Evolutionary conservation across 2,329 filamentous ascomycete genomes (phyloP), one percentile per base, ranked within the genome.

Genomic region (Ambrosiella xylebori): DNA sequence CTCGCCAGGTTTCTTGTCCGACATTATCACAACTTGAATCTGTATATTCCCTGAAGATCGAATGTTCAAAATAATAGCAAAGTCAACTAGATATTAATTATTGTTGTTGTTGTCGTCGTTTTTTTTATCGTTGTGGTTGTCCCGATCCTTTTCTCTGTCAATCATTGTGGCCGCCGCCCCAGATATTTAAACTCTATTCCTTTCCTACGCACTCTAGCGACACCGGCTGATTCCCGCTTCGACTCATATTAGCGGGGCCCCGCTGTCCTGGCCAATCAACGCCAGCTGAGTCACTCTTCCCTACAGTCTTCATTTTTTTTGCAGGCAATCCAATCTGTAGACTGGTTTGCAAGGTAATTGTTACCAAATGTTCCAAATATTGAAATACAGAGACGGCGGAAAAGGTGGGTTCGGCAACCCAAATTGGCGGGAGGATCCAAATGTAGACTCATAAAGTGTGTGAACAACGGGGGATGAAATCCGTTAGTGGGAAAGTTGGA

Each of bases 1-100:
- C 58, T 64, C 63, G 57, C 64, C 63, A 13, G 65, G 64, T 61
- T 68, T 68, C 36, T 65, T 64, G 40, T 63, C 64, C 54, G 65
- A 65, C 66, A 68, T 68, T 40, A 54, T 65, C 19, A 27, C 19
- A 27, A 3, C 19, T 27, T 27, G 19, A 27, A 57, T 52, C 35
- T 54, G n/a, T 47, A 47, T 47, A 11, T 47, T 27, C 19, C 3
- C 19, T 27, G 19, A 27, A 27, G 19, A 27, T 27, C 19, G 19
- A 27, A 27, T 27, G 3, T 27, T 27, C 19, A 27, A 27, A 27
- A 27, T 27, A 27, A 3, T 27, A 27, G 19, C 19, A 27, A 27
- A 27, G 19, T 27, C 19, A 27, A 27, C 19, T 27, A 27, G 19
- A 27, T 27, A 27, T 27, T 27, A 3, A 27, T 27, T 2, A 3